Evolutionary conservation across 257 asterid genomes (phyloP), one percentile per base, ranked within the genome.

Genomic region (Gentiana dahurica): DNA sequence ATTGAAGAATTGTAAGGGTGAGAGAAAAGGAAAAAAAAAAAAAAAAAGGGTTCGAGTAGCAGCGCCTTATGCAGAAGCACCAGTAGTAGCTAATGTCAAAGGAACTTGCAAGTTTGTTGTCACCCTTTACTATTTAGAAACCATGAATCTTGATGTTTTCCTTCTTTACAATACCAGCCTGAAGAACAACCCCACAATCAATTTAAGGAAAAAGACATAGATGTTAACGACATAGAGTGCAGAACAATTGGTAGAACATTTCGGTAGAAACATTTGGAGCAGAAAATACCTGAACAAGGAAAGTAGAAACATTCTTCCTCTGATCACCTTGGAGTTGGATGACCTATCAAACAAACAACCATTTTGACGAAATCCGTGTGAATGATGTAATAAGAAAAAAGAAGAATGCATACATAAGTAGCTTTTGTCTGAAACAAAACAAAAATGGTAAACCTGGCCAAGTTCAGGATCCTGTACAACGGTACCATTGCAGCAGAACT

Each of bases 401-500:
- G 33, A 54, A 54, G 4, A 54, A 0, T 24, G 1, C 24, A 24
- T 24, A 24, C 24, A 24, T 24, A 24, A 24, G 24, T 24, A 24
- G 24, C 24, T 24, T 24, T 24, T 24, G 24, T 24, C 24, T 24
- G 24, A 24, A 24, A 24, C 24, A 24, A 24, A 24, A 24, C 24
- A 24, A 24, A 24, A 24, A 24, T 24, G 24, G 61, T 52, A 24
- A 7, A 85, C 95, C 93, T 82, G 89, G 57, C 95, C 95, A 32
- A 86, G 76, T 65, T 86, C 95, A 0, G 93, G 77, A 73, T 86
- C 93, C 74, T 82, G 95, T 49, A 86, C 89, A 34, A 86, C 95
- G 3, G 95, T 86, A 59, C 95, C 95, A 75, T 85, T 85, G 78
- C 95, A 85, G 86, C 95, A 85, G 58, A 85, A 82, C 65, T 85